A percentile compares a stretch with the other conserved stretches of the same genome.
Conservation (phyloP, 1,284 basidiomycete species). For the Papiliotrema flavescens region DNA sequence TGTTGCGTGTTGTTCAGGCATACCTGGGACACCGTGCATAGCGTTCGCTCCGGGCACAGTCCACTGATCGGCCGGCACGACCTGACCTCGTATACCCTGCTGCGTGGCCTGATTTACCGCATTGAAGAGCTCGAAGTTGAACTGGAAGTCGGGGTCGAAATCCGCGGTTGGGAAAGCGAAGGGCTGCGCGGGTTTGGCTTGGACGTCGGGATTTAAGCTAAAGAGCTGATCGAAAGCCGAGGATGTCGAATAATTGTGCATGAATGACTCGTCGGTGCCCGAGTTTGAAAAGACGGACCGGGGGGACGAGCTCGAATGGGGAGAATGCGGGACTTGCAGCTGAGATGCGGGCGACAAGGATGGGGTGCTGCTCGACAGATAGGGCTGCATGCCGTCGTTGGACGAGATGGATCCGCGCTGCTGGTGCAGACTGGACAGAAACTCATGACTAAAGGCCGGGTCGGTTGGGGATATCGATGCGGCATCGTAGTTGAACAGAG, state of each 20-base stretch:
- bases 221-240: slow-evolving; percentile 40
- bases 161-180: slow-evolving; percentile 10
- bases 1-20: no score
- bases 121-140: slow-evolving; percentile 22
- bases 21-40: no score
- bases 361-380: slow-evolving; percentile 15
- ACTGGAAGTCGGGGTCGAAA: slow-evolving; percentile 3
- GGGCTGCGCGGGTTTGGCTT: slow-evolving; percentile 9
- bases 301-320: slow-evolving; percentile 31
- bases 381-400: not conserved
- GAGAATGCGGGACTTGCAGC: slow-evolving; percentile 24
- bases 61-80: not conserved
- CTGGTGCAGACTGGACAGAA: not conserved
- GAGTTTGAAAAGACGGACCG: slow-evolving; percentile 29
- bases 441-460: not conserved
- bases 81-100: not conserved
- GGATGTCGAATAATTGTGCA: slow-evolving; percentile 25
- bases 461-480: not conserved
- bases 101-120: slow-evolving; percentile 3
- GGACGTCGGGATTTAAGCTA: not conserved
- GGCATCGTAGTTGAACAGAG: not conserved
- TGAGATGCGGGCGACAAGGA: slow-evolving; percentile 14
- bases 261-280: slow-evolving; percentile 34
- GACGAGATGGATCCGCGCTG: not conserved
- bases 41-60: not conserved